A percentile compares a stretch with the other conserved stretches of the same genome.
Conservation (phyloP, 1,284 basidiomycete species). For the Puccinia novopanici region DNA sequence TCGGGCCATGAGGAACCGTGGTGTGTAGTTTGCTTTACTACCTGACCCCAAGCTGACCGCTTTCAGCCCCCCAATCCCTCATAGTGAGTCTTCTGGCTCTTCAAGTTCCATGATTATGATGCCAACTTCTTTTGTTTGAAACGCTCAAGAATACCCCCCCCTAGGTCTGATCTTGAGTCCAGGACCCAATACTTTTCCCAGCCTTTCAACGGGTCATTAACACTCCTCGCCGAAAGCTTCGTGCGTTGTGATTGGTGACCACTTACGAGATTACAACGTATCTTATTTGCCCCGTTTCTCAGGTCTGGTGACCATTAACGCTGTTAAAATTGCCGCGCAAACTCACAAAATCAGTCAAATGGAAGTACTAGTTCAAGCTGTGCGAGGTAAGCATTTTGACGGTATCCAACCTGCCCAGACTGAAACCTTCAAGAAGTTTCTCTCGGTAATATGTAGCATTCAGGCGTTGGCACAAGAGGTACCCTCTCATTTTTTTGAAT, state of each 20-base stretch:
- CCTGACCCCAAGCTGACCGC: too few relatives aligned
- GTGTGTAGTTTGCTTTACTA: too few relatives aligned
- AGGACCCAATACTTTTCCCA: too few relatives aligned
- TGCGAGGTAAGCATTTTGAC: slow-evolving; percentile 64
- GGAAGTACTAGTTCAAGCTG: slow-evolving; percentile 68
- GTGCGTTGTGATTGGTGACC: slow-evolving; percentile 64
- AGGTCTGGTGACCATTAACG: slow-evolving; percentile 63
- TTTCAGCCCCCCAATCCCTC: too few relatives aligned
- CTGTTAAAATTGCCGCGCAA: slow-evolving; percentile 66
- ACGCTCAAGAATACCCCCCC: too few relatives aligned
- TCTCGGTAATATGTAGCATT: slow-evolving; percentile 66
- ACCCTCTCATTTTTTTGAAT: slow-evolving; percentile 50
- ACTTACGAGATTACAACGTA: slow-evolving; percentile 8
- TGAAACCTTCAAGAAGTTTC: slow-evolving; percentile 68
- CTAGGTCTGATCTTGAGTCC: too few relatives aligned
- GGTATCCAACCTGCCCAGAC: slow-evolving; percentile 71
- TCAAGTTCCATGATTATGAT: too few relatives aligned
- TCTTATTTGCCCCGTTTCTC: slow-evolving; percentile 6
- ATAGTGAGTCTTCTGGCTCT: too few relatives aligned
- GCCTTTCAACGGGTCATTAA: slow-evolving; percentile 78
- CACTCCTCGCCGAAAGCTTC: slow-evolving; percentile 72
- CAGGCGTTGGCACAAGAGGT: slow-evolving; percentile 67
- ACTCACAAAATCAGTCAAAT: slow-evolving; percentile 66
- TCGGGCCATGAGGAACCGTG: too few relatives aligned
- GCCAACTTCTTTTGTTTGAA: too few relatives aligned